Percentiles rank a stretch among this genome's conserved stretches.
These are phyloP conservation scores for Coprinopsis marcescibilis DNA, from an alignment of 768 basidiomycete species.

Conservation along the genomic window DNA sequence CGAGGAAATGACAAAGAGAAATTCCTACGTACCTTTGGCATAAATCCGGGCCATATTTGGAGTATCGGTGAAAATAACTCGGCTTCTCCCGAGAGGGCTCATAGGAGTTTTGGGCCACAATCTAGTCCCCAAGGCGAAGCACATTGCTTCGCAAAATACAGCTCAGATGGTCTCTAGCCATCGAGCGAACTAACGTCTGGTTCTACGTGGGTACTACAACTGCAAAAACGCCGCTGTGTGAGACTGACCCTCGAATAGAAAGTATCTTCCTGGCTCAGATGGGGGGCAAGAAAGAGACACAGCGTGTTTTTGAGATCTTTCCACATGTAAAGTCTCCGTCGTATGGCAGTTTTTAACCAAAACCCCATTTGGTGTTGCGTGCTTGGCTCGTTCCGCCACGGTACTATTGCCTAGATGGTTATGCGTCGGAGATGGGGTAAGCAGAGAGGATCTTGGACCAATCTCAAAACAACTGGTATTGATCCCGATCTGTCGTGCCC, in stretches of 20 bases:
- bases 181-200: no score
- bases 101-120: neutral
- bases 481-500: conserved; percentile 27
- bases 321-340: conserved; percentile 3
- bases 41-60: neutral
- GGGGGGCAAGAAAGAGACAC: no score
- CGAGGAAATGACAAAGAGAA: no score
- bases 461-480: conserved; percentile 21
- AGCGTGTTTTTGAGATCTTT: neutral
- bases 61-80: neutral
- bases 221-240: no score
- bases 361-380: conserved; percentile 15
- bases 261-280: no score
- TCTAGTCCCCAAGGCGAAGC: no score
- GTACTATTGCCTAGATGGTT: conserved; percentile 7
- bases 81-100: neutral
- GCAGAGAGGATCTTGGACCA: conserved; percentile 22
- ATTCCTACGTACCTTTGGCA: neutral
- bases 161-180: no score
- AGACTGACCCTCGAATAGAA: no score
- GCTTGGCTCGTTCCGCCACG: neutral
- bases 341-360: neutral
- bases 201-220: no score
- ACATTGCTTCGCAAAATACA: no score
- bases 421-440: conserved; percentile 28